phyloP scores from a whole-genome alignment of 2,329 filamentous ascomycete genomes.

The Fusarium sp. region DNA sequence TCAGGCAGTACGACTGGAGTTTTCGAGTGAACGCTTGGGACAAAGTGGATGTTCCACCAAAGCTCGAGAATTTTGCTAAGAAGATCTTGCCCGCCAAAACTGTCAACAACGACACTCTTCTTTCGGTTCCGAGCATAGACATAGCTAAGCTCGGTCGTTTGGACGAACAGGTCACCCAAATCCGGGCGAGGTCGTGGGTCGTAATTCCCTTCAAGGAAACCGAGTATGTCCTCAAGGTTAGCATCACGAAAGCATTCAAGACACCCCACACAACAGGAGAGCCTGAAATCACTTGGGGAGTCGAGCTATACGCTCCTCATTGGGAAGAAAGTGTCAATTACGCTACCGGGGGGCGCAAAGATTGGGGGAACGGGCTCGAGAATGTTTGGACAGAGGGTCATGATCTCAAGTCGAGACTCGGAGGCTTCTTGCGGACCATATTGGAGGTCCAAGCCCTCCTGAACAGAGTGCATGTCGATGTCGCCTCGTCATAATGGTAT shows the following conservation, averaged over 20 bases:
- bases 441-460: conserved; percentile 48
- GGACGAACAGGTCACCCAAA: conserved; percentile 25
- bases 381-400: conserved; percentile 50
- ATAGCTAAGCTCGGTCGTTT: conserved; percentile 17
- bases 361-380: conserved; percentile 48
- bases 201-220: conserved; percentile 48
- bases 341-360: conserved; percentile 41
- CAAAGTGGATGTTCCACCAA: conserved; percentile 28
- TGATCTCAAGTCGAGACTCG: conserved; percentile 45
- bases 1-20: conserved; percentile 51
- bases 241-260: conserved; percentile 46
- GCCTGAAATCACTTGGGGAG: conserved; percentile 46
- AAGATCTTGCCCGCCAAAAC: conserved; percentile 34
- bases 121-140: conserved; percentile 29
- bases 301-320: conserved; percentile 50
- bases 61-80: conserved; percentile 37
- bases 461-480: conserved; percentile 24
- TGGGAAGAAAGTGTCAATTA: conserved; percentile 54
- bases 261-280: conserved; percentile 19
- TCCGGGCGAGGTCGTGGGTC: conserved; percentile 45
- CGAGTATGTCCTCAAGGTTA: conserved; percentile 50
- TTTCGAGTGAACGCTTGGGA: conserved; percentile 47
- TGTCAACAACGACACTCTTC: conserved; percentile 8
- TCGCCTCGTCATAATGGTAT: conserved; percentile 15
- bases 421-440: conserved; percentile 47